Conservation (phyloP, 2,329 filamentous ascomycete species). For the Leptographium radiaticola region DNA sequence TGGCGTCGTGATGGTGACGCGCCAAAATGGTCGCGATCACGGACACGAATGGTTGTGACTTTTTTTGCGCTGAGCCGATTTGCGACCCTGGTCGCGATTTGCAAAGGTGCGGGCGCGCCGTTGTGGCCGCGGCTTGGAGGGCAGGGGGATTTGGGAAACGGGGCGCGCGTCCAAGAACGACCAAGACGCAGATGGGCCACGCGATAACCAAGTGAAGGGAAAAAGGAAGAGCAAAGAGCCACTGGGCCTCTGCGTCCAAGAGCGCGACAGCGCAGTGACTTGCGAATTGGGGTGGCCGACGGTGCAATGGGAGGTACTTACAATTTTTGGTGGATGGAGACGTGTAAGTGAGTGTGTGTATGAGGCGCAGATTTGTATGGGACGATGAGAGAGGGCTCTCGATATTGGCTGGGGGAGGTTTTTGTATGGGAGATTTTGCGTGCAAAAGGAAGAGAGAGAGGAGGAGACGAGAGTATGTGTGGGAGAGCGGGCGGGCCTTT, state of each 20-base stretch:
- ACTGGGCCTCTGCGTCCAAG: background rate
- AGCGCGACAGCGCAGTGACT: constrained; percentile 20
- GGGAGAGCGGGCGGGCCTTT: constrained; percentile 46
- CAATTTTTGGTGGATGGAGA: constrained; percentile 31
- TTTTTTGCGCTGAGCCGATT: constrained; percentile 3
- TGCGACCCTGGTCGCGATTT: background rate
- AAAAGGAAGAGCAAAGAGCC: too few relatives aligned
- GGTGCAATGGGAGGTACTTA: constrained; percentile 39
- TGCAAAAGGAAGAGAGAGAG: constrained; percentile 33
- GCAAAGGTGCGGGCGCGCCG: constrained; percentile 6
- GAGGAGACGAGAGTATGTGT: constrained; percentile 42
- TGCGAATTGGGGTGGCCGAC: constrained; percentile 24
- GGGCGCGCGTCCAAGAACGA: background rate
- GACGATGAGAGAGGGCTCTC: constrained; percentile 18
- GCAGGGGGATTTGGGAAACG: background rate
- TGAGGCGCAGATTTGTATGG: constrained; percentile 31
- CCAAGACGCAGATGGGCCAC: background rate
- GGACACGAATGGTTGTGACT: background rate
- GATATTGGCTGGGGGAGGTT: constrained; percentile 34
- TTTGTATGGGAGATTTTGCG: constrained; percentile 41
- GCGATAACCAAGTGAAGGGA: background rate
- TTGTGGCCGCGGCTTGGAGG: constrained; percentile 2
- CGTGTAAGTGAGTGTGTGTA: constrained; percentile 19
- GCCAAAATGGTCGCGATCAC: background rate
- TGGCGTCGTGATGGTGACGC: constrained; percentile 1